phyloP scores from a whole-genome alignment of 306 rosid genomes.

The Arachis hypogaea region DNA sequence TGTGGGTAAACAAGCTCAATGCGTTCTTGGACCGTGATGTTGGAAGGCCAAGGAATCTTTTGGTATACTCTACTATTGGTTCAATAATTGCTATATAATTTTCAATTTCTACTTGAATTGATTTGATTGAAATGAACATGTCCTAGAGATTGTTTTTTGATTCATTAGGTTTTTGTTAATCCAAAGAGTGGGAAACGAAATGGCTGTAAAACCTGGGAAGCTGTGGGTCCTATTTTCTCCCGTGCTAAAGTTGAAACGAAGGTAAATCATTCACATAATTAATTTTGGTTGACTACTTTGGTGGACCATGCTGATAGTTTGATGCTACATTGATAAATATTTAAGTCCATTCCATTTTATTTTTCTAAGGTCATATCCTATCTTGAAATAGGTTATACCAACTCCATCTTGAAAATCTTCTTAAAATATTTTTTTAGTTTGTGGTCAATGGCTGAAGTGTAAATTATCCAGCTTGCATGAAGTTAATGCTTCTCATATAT shows the following conservation, averaged over 20 bases:
- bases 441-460: constrained; percentile 6
- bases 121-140: constrained; percentile 51
- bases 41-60: constrained; percentile 81
- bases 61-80: constrained; percentile 63
- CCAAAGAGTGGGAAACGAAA: constrained; percentile 92
- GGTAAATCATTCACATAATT: constrained; percentile 50
- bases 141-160: constrained; percentile 55
- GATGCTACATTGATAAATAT: neutral
- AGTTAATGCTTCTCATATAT: neutral
- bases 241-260: constrained; percentile 79
- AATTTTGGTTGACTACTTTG: constrained; percentile 22
- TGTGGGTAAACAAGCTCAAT: constrained; percentile 73
- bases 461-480: constrained; percentile 20
- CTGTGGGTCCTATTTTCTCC: constrained; percentile 79
- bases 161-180: constrained; percentile 87
- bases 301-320: constrained; percentile 11
- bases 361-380: constrained; percentile 22
- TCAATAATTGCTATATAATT: constrained; percentile 23
- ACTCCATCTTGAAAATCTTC: constrained; percentile 25
- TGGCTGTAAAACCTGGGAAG: constrained; percentile 83
- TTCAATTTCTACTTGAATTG: constrained; percentile 38
- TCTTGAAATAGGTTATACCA: constrained; percentile 1
- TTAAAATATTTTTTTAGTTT: constrained; percentile 32
- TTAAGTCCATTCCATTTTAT: neutral
- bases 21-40: constrained; percentile 53